Evolutionary conservation across 805 yeast species (phyloP), one percentile per base, ranked within the genome.

Genomic region (Danielozyma ontarioensis): DNA sequence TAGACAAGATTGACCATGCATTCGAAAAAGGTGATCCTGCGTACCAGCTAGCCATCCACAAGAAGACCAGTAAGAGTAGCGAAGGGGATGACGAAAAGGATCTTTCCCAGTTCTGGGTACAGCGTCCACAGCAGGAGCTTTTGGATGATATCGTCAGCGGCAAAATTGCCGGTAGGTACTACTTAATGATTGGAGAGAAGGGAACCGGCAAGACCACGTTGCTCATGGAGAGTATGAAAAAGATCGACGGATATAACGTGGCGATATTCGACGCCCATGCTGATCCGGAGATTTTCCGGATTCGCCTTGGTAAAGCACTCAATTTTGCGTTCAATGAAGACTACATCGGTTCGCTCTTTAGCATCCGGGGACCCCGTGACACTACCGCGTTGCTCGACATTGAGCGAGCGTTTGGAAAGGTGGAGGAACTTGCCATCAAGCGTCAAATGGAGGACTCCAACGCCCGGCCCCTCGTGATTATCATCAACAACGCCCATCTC

Each of bases 131-230:
- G 44, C 94, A 84, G 46, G 47, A 62, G 17, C 49, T 77, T 6
- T 51, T 84, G 21, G 85, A 85, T 55, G 76, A 73, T 24, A 76
- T 84, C 18, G 68, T 85, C 3, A 51, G 70, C 6, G 95, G 95
- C 1, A 56, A 68, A n/a, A 59, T 73, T 2, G 57, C 57, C 4
- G 94, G 95, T 0, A 55, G 90, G 13, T 85, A 84, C 57, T 80
- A 76, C 48, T 59, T 85, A 30, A 50, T 85, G 8, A 72, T 85
- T 26, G 95, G 95, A 19, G 95, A 84, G 52, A 84, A 85, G 51
- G 95, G 95, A 1, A 84, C 93, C 0, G 95, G 95, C 2, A 84
- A 84, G 51, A 79, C 88, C 1, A 79, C 90, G 1, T 70, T 86
- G 64, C 67, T 85, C 12, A 56, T 82, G 46, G 87, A 84, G 42